Percentiles rank a stretch among this genome's conserved stretches.
Evolutionary conservation across 768 basidiomycete genomes (phyloP).

Genomic region (Mycena filopes): DNA sequence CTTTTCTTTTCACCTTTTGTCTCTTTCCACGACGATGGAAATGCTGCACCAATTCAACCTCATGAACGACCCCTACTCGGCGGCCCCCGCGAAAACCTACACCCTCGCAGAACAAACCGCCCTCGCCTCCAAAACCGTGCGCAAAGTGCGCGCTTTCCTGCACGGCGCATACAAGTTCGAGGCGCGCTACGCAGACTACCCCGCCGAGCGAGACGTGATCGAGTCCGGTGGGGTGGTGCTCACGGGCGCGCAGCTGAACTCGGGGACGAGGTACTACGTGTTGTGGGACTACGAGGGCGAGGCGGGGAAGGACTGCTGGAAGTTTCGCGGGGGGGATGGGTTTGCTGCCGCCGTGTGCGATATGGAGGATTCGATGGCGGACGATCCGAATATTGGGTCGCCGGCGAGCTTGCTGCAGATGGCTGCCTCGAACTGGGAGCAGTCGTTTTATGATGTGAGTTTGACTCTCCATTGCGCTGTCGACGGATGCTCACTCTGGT

Average conservation of each 20-base stretch:
- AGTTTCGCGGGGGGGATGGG: slow-evolving; percentile 22
- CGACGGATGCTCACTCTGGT: too few relatives aligned
- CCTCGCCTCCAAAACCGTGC: slow-evolving; percentile 15
- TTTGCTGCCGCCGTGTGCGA: neutral
- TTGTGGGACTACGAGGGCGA: slow-evolving; percentile 24
- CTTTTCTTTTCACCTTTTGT: too few relatives aligned
- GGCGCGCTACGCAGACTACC: slow-evolving; percentile 16
- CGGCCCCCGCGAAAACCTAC: neutral
- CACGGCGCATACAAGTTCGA: slow-evolving; percentile 19
- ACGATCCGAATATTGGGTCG: slow-evolving; percentile 18
- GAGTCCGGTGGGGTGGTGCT: slow-evolving; percentile 15
- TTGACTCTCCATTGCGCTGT: neutral
- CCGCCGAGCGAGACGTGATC: neutral
- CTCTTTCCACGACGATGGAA: too few relatives aligned
- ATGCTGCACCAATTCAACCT: too few relatives aligned
- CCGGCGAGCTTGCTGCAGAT: slow-evolving; percentile 22
- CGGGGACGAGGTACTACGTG: slow-evolving; percentile 15
- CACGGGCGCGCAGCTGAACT: slow-evolving; percentile 4
- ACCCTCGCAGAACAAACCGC: slow-evolving; percentile 11
- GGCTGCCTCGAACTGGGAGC: slow-evolving; percentile 16
- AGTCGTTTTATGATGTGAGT: slow-evolving; percentile 23
- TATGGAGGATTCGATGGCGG: slow-evolving; percentile 28
- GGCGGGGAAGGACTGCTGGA: slow-evolving; percentile 16
- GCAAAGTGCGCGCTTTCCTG: slow-evolving; percentile 21
- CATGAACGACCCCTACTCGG: too few relatives aligned